Percentiles rank a stretch among this genome's conserved stretches.
These are phyloP conservation scores for Trichoderma orchidacearum DNA, from an alignment of 495 filamentous ascomycete species.

Conservation along the genomic window DNA sequence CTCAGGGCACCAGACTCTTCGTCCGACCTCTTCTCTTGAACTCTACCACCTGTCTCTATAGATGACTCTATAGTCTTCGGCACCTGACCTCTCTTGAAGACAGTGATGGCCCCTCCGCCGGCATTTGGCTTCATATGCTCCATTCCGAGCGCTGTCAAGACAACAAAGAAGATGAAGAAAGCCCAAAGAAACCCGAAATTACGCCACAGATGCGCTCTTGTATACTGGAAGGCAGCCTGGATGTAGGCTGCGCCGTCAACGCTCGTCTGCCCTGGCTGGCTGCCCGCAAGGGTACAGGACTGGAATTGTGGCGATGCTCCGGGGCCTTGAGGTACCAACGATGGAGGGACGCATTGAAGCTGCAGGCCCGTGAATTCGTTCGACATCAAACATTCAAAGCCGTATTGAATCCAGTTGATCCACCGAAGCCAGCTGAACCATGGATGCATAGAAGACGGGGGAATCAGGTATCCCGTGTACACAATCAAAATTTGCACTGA, in stretches of 20 bases:
- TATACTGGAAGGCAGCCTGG: slow-evolving; percentile 40
- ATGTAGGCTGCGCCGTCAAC: slow-evolving; percentile 52
- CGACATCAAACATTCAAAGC: slow-evolving; percentile 52
- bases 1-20: slow-evolving; percentile 8
- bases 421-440: slow-evolving; percentile 69
- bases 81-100: slow-evolving; percentile 30
- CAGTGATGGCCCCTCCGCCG: slow-evolving; percentile 55
- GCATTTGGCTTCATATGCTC: slow-evolving; percentile 58
- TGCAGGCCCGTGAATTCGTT: slow-evolving; percentile 54
- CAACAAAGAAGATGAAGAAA: slow-evolving; percentile 48
- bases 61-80: slow-evolving; percentile 11
- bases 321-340: slow-evolving; percentile 47
- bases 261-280: slow-evolving; percentile 29
- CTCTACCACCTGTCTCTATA: slow-evolving; percentile 12
- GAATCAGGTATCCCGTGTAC: slow-evolving; percentile 65
- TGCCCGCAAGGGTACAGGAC: slow-evolving; percentile 45
- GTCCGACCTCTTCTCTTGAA: slow-evolving; percentile 4
- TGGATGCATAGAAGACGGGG: slow-evolving; percentile 53
- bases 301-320: slow-evolving; percentile 37
- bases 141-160: slow-evolving; percentile 50
- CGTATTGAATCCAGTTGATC: slow-evolving; percentile 65
- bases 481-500: slow-evolving; percentile 62
- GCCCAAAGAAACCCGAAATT: slow-evolving; percentile 56
- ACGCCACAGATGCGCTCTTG: slow-evolving; percentile 61
- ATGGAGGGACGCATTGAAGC: slow-evolving; percentile 25